Base-by-base conservation (phyloP, 2,329 filamentous ascomycete species). In the Colletotrichum sp. region DNA sequence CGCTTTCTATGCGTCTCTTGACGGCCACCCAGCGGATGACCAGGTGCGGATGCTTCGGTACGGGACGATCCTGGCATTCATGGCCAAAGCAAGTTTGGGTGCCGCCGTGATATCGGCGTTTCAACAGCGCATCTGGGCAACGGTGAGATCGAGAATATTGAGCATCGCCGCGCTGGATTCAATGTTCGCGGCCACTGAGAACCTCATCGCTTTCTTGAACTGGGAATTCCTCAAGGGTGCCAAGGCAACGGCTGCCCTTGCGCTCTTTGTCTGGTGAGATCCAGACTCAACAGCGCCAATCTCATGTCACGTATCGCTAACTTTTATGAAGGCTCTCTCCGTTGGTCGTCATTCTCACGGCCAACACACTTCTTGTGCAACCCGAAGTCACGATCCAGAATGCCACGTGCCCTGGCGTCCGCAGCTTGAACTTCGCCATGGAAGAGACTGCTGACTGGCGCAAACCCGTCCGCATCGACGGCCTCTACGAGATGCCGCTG, bases 281-380 rank as follows among this genome's bases (percentile, higher is more conserved):
- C 78, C 6, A 7, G 4, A 4, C 4, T 6, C n/a, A 21, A 21
- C 14, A 2, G 7, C 21, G 14, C 34, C 34, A 61, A 0, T 24
- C 4, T 28, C 16, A 28, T 59, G 7, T 28, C 55, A 28, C 0
- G 24, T 0, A 0, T 59, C 0, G 55, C 55, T 59, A 28, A 59
- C 13, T 10, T 57, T 24, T 13, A 13, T n/a, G 6, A 6, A 75
- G 73, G 73, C 70, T 75, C 13, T 84, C 84, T 13, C 84, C 84
- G 4, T 75, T 86, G 14, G 80, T 85, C 2, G 83, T 85, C n/a
- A 84, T 86, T 32, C 82, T 88, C 52, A 84, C 84, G 3, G 82
- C 84, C 34, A 83, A 83, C 61, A 83, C 84, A 2, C 80, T 86
- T 16, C 79, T 79, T 1, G 86, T 87, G 10, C 79, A 80, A 36